Percentiles rank a stretch among this genome's conserved stretches.
Evolutionary conservation across 805 yeast genomes (phyloP).

Genomic region (Komagataella phaffii): DNA sequence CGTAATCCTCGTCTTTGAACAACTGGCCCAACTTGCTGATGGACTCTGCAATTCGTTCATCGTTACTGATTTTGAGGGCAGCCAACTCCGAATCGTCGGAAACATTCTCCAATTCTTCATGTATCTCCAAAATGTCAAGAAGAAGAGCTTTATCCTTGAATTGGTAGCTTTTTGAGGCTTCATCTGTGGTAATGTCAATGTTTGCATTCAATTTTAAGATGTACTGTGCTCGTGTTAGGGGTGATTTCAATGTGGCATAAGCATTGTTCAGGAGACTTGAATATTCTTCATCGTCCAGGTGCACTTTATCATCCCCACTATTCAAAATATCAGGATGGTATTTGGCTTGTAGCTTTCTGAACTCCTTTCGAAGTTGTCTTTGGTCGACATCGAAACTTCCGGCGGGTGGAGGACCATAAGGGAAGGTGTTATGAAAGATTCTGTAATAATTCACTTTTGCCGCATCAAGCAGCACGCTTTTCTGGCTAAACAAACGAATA

Average conservation of each 20-base stretch:
- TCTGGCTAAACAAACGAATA: background rate
- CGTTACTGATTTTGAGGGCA: conserved; percentile 39
- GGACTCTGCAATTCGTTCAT: conserved; percentile 33
- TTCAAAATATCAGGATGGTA: conserved; percentile 68
- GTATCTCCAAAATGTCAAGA: conserved; percentile 71
- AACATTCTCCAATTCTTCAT: conserved; percentile 69
- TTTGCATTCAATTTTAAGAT: conserved; percentile 28
- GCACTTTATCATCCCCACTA: conserved; percentile 6
- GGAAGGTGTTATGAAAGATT: conserved; percentile 67
- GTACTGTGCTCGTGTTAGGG: conserved; percentile 59
- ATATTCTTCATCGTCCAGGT: conserved; percentile 16
- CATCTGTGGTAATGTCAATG: conserved; percentile 49
- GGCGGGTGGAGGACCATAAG: conserved; percentile 46
- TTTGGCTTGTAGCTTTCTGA: conserved; percentile 53
- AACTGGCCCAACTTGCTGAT: conserved; percentile 32
- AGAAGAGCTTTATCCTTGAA: conserved; percentile 37
- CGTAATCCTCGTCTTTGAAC: conserved; percentile 34
- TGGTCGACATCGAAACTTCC: conserved; percentile 47
- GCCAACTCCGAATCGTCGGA: conserved; percentile 43
- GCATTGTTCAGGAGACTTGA: conserved; percentile 64
- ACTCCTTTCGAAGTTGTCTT: conserved; percentile 55
- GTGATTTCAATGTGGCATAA: conserved; percentile 55
- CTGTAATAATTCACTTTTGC: conserved; percentile 22
- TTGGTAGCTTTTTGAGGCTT: conserved; percentile 24
- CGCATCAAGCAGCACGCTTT: background rate